These are phyloP conservation scores for Phanerodontia chrysosporium DNA, from an alignment of 768 basidiomycete genomes.

Conservation along the genomic window DNA sequence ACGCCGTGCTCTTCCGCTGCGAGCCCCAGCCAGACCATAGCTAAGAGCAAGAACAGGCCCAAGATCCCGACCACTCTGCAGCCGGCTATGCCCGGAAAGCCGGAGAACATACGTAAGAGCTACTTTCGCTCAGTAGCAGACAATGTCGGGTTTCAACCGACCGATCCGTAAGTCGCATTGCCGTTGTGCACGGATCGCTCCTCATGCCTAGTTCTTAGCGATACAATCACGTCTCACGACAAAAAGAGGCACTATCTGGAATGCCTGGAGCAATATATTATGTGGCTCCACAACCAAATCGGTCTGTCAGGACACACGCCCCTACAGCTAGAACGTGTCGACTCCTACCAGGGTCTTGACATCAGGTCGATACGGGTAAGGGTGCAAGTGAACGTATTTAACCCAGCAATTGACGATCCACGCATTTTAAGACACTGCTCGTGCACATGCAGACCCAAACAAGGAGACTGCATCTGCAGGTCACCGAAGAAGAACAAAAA, in stretches of 20 bases:
- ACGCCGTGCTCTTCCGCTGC: no score
- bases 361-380: constrained; percentile 62
- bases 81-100: constrained; percentile 18
- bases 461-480: constrained; percentile 45
- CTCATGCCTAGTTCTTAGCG: constrained; percentile 33
- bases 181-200: neutral
- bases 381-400: neutral
- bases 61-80: neutral
- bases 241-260: constrained; percentile 74
- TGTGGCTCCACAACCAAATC: constrained; percentile 61
- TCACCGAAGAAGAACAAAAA: constrained; percentile 49
- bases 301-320: constrained; percentile 45
- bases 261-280: constrained; percentile 67
- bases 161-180: constrained; percentile 50
- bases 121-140: constrained; percentile 55
- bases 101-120: constrained; percentile 51
- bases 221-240: constrained; percentile 74
- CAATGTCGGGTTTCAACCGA: constrained; percentile 51
- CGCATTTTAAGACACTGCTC: constrained; percentile 55
- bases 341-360: constrained; percentile 49
- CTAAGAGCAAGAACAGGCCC: neutral
- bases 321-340: constrained; percentile 44
- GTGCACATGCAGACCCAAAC: constrained; percentile 65
- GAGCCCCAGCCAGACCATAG: neutral
- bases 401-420: neutral